Conservation (phyloP, 164 flowering plant genomes). For the Umbellularia californica region DNA sequence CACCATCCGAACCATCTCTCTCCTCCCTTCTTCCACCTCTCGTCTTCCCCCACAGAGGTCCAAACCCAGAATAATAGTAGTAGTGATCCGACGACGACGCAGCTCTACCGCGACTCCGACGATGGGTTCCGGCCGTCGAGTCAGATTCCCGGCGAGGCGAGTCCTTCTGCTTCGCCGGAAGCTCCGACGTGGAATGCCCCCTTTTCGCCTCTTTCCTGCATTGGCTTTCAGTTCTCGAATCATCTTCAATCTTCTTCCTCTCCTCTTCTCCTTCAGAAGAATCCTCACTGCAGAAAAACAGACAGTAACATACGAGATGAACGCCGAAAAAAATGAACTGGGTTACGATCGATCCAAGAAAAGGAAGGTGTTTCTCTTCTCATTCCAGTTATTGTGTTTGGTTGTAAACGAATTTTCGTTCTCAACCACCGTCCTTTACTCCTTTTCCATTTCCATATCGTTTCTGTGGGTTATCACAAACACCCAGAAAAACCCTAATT, state of each 20-base stretch:
- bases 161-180: conserved; percentile 19
- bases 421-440: too few species aligned
- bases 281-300: background rate
- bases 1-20: background rate
- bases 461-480: background rate
- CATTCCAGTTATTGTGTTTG: too few species aligned
- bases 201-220: conserved; percentile 18
- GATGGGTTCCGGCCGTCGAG: conserved; percentile 10
- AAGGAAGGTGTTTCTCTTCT: too few species aligned
- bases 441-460: too few species aligned
- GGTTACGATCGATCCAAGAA: too few species aligned
- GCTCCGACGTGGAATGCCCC: conserved; percentile 14
- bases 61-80: conserved; percentile 59
- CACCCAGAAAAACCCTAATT: background rate
- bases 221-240: conserved; percentile 32
- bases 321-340: too few species aligned
- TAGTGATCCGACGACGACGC: conserved; percentile 38
- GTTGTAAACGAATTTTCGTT: too few species aligned
- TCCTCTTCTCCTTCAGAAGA: background rate
- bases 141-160: conserved; percentile 27
- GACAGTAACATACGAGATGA: background rate
- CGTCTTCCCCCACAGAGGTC: conserved; percentile 63
- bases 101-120: background rate
- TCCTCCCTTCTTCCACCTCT: conserved; percentile 26
- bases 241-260: conserved; percentile 6